These are phyloP conservation scores for Scortechinia acanthostroma DNA, from an alignment of 2,329 filamentous ascomycete genomes.

Conservation along the genomic window DNA sequence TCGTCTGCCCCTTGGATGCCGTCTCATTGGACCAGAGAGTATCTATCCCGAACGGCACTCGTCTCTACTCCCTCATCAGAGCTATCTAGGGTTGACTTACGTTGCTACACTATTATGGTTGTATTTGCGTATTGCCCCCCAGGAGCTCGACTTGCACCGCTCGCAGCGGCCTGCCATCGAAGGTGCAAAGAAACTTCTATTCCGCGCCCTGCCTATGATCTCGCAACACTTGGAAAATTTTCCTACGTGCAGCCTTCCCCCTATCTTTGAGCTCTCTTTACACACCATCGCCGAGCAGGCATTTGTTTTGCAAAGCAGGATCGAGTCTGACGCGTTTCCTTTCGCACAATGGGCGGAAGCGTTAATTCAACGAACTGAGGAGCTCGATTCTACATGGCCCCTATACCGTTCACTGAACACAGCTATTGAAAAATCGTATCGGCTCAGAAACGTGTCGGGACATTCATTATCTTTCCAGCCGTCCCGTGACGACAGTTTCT, in stretches of 20 bases:
- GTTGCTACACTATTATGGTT: constrained; percentile 22
- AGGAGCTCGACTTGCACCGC: constrained; percentile 17
- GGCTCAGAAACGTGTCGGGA: too few species aligned
- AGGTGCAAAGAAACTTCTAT: constrained; percentile 23
- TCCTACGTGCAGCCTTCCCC: constrained; percentile 20
- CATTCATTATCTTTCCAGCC: too few species aligned
- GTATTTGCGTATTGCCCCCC: constrained; percentile 19
- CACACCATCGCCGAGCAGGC: constrained; percentile 23
- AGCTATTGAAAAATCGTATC: constrained; percentile 15
- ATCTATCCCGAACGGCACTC: constrained; percentile 23
- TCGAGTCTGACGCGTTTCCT: constrained; percentile 17
- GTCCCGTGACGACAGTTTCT: too few species aligned
- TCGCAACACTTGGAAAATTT: constrained; percentile 26
- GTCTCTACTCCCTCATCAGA: constrained; percentile 25
- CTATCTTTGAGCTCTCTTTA: constrained; percentile 23
- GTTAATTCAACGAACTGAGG: constrained; percentile 15
- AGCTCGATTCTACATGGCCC: constrained; percentile 18
- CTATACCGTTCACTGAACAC: constrained; percentile 18
- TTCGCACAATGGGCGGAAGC: constrained; percentile 21
- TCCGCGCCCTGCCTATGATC: constrained; percentile 20
- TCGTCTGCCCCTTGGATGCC: constrained; percentile 20
- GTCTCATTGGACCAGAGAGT: constrained; percentile 21
- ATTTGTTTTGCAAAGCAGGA: constrained; percentile 14
- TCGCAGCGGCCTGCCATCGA: constrained; percentile 20
- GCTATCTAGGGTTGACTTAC: constrained; percentile 23